These are phyloP conservation scores for Miscanthus sacchariflorus DNA, from an alignment of 202 grass and related monocot genomes.

Conservation along the genomic window DNA sequence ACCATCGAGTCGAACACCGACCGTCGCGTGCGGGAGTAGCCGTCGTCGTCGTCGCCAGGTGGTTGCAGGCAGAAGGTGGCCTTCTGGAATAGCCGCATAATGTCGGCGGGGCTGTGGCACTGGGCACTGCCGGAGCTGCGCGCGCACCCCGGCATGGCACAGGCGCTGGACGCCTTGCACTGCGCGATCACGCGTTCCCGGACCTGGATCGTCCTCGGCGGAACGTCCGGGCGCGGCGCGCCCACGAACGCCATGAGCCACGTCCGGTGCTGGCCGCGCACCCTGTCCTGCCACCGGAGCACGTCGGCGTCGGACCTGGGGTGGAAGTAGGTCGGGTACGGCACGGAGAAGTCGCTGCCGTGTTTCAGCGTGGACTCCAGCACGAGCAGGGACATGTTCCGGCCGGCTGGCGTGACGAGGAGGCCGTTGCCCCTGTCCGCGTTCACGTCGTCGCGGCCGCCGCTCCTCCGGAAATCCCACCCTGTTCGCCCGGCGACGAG, in stretches of 20 bases:
- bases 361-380: background rate
- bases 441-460: background rate
- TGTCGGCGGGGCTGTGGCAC: background rate
- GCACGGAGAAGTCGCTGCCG: background rate
- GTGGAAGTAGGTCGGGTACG: conserved; percentile 19
- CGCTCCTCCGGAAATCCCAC: background rate
- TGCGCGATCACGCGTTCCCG: background rate
- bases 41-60: background rate
- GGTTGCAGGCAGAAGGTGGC: background rate
- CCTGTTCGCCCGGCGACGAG: conserved; percentile 3
- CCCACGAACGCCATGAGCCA: conserved; percentile 12
- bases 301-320: conserved; percentile 1
- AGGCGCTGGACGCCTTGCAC: background rate
- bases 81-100: conserved; percentile 2
- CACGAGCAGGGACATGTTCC: background rate
- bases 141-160: background rate
- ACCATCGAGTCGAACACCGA: conserved; percentile 7
- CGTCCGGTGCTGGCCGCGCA: background rate
- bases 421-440: background rate
- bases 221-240: background rate
- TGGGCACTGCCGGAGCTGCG: background rate
- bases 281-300: conserved; percentile 13
- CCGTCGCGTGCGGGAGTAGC: background rate
- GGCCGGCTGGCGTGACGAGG: background rate
- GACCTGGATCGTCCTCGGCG: background rate